Evolutionary conservation across 164 flowering plant genomes (phyloP), one percentile per base, ranked within the genome.

Genomic region (Dillenia turbinata): DNA sequence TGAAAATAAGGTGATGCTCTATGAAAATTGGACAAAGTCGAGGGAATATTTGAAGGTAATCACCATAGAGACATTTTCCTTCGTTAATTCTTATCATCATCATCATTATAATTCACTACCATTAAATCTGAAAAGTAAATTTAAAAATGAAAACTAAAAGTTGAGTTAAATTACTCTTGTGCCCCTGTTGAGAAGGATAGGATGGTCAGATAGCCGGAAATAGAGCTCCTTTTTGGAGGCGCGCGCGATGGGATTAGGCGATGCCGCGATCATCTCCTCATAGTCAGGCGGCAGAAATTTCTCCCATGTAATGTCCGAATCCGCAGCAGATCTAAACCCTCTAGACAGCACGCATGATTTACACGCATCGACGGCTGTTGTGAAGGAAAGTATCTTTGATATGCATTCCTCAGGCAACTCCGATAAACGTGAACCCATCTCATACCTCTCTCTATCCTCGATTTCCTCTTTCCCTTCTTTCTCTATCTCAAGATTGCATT

Each of bases 201-300:
- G 71, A 26, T 47, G 9, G 52, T 33, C 40, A 33, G 75, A 78
- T 1, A 78, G 79, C 2, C 8, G 47, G 52, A 64, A 60, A 55
- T 64, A 81, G 10, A 79, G 75, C 66, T 81, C 67, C 26, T 77
- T 81, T 76, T 74, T 78, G 2, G 81, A 70, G 8, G 74, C 49
- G 26, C 62, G 67, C 10, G 9, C 10, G 1, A 67, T 12, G 1
- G 72, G 58, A 26, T 54, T 22, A 26, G 50, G 56, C 0, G 58
- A 56, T 9, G 57, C 56, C 0, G 73, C 60, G 16, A 77, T 15
- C 16, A 81, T 64, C 0, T 71, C 57, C 3, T 19, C 24, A 55
- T 63, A 76, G 71, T 83, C 75, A 0, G 70, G 33, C n/a, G 83
- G 83, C 44, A 76, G 66, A 49, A 83, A 83, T 9, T 47, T 71